Base-by-base conservation (phyloP, 2,329 filamentous ascomycete species). In the Paecilomyces sp. region DNA sequence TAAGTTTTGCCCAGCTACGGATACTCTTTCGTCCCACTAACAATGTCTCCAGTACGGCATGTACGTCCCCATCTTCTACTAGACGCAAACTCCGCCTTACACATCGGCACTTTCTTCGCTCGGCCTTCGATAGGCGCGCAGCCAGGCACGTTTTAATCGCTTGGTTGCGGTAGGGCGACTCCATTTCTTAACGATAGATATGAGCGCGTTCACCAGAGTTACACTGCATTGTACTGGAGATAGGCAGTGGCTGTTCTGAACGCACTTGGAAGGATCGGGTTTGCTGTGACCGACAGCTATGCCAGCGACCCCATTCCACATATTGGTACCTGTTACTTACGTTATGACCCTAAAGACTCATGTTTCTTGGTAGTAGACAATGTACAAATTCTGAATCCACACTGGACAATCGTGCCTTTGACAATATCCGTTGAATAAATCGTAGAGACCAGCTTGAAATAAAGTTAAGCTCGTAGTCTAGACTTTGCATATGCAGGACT, bases 41-140 rank as follows among this genome's bases (percentile, higher is more conserved):
- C 63, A 70, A 34, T 64, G 1, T 53, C 24, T 74, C 41, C 75
- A 81, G 70, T 80, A 83, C 62, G 77, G 79, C 54, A 72, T 81
- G 52, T 65, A 70, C 36, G 72, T 82, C 57, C 79, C 81, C 13
- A 54, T 54, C 52, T 54, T 28, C 25, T 54, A 54, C 25, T 54
- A 54, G 15, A 22, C n/a, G 41, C 8, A 47, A n/a, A 47, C 36
- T 22, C 11, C 5, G 18, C n/a, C 41, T 47, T n/a, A 3, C 41
- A 18, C 41, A 18, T 47, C n/a, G 41, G 41, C 41, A 22, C 41
- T 47, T 47, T 47, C 41, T 47, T n/a, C 41, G 5, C 41, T 47
- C 41, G 41, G n/a, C 41, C 41, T 47, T 47, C 41, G 41, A 47
- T 22, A 47, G n/a, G 41, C n/a, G 41, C 8, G 36, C 36, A 47